Evolutionary conservation across 2,329 filamentous ascomycete genomes (phyloP).

Genomic region (Botrytis tulipae): DNA sequence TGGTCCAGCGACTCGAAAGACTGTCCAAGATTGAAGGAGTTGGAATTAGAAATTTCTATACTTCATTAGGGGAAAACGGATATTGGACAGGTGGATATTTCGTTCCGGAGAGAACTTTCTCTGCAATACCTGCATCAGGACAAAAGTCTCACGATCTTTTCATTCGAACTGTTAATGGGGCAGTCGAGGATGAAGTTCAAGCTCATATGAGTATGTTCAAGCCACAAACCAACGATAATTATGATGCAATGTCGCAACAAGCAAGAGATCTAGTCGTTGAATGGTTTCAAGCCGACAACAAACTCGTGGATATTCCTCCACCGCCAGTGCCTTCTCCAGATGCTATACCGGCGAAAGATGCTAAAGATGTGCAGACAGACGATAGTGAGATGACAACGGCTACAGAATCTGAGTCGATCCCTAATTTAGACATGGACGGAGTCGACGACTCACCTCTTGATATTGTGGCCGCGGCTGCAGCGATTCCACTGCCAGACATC

Average conservation of each 20-base stretch:
- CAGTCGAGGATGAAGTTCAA: conserved; percentile 33
- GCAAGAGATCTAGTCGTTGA: conserved; percentile 24
- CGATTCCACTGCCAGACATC: conserved; percentile 16
- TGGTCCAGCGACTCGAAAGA: conserved; percentile 64
- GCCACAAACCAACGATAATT: conserved; percentile 29
- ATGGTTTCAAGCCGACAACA: conserved; percentile 23
- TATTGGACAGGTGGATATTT: conserved; percentile 59
- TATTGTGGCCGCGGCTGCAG: conserved; percentile 14
- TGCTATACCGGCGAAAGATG: background rate
- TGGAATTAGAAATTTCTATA: conserved; percentile 74
- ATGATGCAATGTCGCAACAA: conserved; percentile 28
- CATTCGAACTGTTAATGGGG: conserved; percentile 27
- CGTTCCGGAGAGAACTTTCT: conserved; percentile 73
- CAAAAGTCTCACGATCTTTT: conserved; percentile 25
- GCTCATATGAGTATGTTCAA: conserved; percentile 36
- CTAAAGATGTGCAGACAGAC: background rate
- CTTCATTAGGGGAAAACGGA: conserved; percentile 69
- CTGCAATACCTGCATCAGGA: conserved; percentile 56
- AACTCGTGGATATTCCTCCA: conserved; percentile 13
- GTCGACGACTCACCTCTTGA: conserved; percentile 13
- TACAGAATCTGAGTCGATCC: conserved; percentile 8
- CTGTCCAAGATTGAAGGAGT: conserved; percentile 61
- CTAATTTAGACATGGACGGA: conserved; percentile 7
- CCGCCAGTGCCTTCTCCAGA: background rate
- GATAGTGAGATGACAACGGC: background rate